These are phyloP conservation scores for Malbranchea zuffiana DNA, from an alignment of 2,329 filamentous ascomycete species.

Conservation along the genomic window DNA sequence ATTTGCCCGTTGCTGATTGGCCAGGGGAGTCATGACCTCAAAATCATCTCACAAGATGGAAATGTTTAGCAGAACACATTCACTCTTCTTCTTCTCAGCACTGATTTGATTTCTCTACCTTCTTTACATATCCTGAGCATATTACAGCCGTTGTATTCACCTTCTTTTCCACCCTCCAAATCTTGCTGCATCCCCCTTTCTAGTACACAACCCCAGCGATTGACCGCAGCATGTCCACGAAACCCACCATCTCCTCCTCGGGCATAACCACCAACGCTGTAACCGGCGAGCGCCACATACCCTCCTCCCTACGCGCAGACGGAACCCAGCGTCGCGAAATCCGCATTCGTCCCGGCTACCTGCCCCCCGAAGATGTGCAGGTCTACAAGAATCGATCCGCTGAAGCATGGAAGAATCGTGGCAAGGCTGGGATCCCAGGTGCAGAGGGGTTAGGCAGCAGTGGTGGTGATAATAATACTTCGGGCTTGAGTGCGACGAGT, in stretches of 20 bases:
- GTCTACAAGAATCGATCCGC: constrained; percentile 90
- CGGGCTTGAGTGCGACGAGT: constrained; percentile 38
- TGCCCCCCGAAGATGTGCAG: constrained; percentile 88
- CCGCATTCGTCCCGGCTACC: constrained; percentile 84
- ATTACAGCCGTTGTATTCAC: background rate
- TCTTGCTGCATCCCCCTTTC: too few species aligned
- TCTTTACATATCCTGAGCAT: too few species aligned
- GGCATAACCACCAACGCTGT: constrained; percentile 66
- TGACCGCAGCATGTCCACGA: constrained; percentile 1
- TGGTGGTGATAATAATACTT: constrained; percentile 45
- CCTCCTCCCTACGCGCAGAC: constrained; percentile 73
- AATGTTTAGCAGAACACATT: too few species aligned
- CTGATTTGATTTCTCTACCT: too few species aligned
- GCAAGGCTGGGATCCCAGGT: constrained; percentile 61
- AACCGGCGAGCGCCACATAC: constrained; percentile 78
- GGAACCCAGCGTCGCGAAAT: constrained; percentile 91
- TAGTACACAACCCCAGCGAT: background rate
- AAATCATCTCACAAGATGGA: too few species aligned
- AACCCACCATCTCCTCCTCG: constrained; percentile 37
- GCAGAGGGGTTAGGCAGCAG: constrained; percentile 48
- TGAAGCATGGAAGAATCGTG: constrained; percentile 69
- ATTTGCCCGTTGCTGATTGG: too few species aligned
- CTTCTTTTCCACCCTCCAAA: background rate
- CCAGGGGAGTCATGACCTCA: too few species aligned
- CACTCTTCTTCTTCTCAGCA: too few species aligned